A percentile compares a stretch with the other conserved stretches of the same genome.
These are phyloP conservation scores for Tolypocladium album DNA, from an alignment of 2,329 filamentous ascomycete genomes.

Conservation along the genomic window DNA sequence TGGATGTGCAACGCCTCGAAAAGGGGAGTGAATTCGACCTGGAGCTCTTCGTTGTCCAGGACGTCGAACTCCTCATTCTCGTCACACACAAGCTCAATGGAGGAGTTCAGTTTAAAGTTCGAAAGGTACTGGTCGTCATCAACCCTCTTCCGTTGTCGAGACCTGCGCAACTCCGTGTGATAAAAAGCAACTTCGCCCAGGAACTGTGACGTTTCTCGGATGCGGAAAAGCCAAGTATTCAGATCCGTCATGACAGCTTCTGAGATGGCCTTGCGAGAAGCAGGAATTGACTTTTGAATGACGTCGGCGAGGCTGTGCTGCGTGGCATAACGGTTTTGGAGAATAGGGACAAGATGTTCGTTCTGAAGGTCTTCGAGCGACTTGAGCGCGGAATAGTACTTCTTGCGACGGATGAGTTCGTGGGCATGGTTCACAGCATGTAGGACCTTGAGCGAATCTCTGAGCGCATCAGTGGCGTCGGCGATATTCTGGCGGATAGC, in stretches of 20 bases:
- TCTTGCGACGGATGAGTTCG: constrained; percentile 83
- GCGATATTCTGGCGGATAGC: constrained; percentile 92
- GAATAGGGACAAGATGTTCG: constrained; percentile 68
- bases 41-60: constrained; percentile 86
- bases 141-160: constrained; percentile 71
- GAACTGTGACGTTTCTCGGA: constrained; percentile 92
- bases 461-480: constrained; percentile 78
- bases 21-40: constrained; percentile 87
- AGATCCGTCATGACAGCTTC: constrained; percentile 95
- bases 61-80: constrained; percentile 94
- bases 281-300: constrained; percentile 91
- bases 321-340: constrained; percentile 75
- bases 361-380: constrained; percentile 93
- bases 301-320: constrained; percentile 92
- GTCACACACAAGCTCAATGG: constrained; percentile 90
- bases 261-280: constrained; percentile 84
- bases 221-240: constrained; percentile 92
- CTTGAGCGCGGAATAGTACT: constrained; percentile 89
- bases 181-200: constrained; percentile 94
- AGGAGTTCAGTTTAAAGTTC: constrained; percentile 87
- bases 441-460: constrained; percentile 84
- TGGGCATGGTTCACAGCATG: constrained; percentile 90
- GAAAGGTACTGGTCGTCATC: constrained; percentile 65
- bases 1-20: constrained; percentile 96
- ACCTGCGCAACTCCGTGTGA: constrained; percentile 79